Base-by-base conservation (phyloP, 1,284 basidiomycete genomes). In the Melampsora larici-populina region DNA sequence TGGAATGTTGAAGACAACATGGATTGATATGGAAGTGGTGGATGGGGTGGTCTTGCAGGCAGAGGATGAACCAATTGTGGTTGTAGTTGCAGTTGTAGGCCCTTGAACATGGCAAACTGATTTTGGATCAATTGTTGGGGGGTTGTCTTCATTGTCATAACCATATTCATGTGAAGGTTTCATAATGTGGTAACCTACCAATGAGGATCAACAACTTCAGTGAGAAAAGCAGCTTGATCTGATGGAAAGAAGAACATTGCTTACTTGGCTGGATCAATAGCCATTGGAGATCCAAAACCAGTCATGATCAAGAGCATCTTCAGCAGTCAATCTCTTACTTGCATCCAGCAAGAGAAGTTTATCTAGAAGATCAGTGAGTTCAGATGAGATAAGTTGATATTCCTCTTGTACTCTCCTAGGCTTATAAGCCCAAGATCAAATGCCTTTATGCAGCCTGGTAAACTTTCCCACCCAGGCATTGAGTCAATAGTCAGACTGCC, bases 161-260 rank as follows among this genome's bases (percentile, higher is more conserved):
- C 93, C 91, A 72, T 91, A 90, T 82, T 93, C 92, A 81, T 93
- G 92, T 0, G 92, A 93, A n/a, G 0, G 92, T 87, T 83, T 91
- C 90, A 81, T 92, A 92, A 13, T 87, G 85, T 6, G 90, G 91
- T 46, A 93, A 86, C 58, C 91, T 93, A 80, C 29, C 17, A 31
- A 33, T 21, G 63, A 48, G 18, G 43, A 31, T 31, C 18, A 75
- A 58, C 24, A 31, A 24, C 5, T n/a, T 58, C 83, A 79, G 78
- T 83, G 83, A 83, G 77, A 81, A 55, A 55, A 78, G 65, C 78
- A 36, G 64, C n/a, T 15, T 58, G 36, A 31, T n/a, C 36, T 64
- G 72, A 73, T 43, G 9, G 64, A 48, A 78, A 66, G 51, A 75
- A 71, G 43, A 29, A 64, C 46, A 76, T 65, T 29, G 1, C 86